Evolutionary conservation across 2,329 filamentous ascomycete species (phyloP).

Genomic region (Cryphonectria radicalis): DNA sequence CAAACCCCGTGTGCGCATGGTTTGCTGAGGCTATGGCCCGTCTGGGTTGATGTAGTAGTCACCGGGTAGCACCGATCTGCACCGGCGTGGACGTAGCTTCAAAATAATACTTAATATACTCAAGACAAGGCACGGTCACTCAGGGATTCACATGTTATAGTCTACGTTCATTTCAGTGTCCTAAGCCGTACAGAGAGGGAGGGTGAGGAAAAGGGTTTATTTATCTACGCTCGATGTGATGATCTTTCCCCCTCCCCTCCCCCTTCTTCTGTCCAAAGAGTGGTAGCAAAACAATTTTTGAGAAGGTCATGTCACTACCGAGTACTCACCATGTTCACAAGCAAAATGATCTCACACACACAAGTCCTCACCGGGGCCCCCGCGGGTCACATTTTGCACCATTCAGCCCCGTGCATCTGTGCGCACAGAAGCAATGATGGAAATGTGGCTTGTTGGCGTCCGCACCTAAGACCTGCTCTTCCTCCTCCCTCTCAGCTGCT

Average conservation of each 20-base stretch:
- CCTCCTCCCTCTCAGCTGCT: neutral
- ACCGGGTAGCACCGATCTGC: neutral
- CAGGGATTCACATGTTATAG: neutral
- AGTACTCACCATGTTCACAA: neutral
- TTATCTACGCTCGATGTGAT: neutral
- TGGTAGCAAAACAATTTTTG: neutral
- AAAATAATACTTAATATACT: neutral
- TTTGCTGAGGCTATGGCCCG: neutral
- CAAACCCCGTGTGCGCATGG: neutral
- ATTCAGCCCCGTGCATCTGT: neutral
- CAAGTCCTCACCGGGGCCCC: neutral
- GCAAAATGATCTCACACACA: neutral
- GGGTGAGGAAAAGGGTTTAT: neutral
- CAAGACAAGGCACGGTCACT: neutral
- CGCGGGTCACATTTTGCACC: neutral
- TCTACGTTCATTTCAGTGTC: neutral
- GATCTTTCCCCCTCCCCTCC: neutral
- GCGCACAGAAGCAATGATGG: neutral
- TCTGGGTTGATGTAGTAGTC: neutral
- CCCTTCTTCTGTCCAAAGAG: too few species aligned
- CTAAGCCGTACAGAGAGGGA: neutral
- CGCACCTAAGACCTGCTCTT: neutral
- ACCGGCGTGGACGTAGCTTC: neutral
- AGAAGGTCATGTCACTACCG: too few species aligned
- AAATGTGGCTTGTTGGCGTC: neutral